phyloP scores from a whole-genome alignment of 768 basidiomycete species.

The Pleurotus sapidus region DNA sequence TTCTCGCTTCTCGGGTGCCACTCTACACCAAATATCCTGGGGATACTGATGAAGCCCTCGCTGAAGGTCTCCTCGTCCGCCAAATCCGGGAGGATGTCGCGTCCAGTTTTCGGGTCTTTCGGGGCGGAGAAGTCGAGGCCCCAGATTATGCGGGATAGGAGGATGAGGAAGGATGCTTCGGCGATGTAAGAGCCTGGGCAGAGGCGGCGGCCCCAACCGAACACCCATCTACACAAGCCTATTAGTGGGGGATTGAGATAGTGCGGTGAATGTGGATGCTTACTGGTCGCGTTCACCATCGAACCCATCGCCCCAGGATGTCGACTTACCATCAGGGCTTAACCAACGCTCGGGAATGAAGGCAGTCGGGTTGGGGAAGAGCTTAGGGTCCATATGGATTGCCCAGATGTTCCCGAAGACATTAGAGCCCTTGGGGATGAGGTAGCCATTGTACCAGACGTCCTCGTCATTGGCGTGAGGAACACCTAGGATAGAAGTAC shows the following conservation, averaged over 20 bases:
- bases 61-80: background rate
- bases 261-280: too few species aligned
- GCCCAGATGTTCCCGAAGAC: slow-evolving; percentile 14
- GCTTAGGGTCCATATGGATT: background rate
- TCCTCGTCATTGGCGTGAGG: slow-evolving; percentile 8
- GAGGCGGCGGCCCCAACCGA: background rate
- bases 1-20: background rate
- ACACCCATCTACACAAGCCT: background rate
- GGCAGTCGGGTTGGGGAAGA: background rate
- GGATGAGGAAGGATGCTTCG: background rate
- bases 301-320: background rate
- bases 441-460: slow-evolving; percentile 16
- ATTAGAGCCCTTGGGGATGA: slow-evolving; percentile 16
- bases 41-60: background rate
- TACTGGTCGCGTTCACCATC: background rate
- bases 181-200: background rate
- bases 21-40: background rate
- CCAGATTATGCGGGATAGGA: background rate
- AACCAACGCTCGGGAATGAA: background rate
- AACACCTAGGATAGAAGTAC: slow-evolving; percentile 8
- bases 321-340: background rate
- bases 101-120: background rate
- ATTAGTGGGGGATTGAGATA: too few species aligned
- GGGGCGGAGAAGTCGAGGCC: background rate
- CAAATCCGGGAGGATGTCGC: background rate